Percentiles rank a stretch among this genome's conserved stretches.
Evolutionary conservation across 2,329 filamentous ascomycete species (phyloP).

Genomic region (Ophiostoma piceae): DNA sequence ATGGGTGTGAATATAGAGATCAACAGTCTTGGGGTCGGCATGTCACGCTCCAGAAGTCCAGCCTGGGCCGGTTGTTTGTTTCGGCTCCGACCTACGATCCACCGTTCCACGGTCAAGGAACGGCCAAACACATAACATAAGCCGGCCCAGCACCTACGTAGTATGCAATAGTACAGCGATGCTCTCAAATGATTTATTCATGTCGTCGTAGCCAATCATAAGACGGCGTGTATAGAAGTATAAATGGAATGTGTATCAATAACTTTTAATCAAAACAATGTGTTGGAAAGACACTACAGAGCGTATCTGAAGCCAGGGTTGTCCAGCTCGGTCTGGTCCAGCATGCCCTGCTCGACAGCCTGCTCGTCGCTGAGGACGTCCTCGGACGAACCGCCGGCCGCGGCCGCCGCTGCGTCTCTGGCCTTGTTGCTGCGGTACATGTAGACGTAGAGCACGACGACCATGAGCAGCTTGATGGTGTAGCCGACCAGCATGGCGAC

Average conservation of each 20-base stretch:
- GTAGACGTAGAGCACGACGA: constrained; percentile 49
- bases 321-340: constrained; percentile 30
- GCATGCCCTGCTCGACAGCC: constrained; percentile 24
- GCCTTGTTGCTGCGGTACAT: constrained; percentile 52
- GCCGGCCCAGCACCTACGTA: neutral
- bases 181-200: neutral
- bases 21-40: neutral
- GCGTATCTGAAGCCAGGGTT: constrained; percentile 31
- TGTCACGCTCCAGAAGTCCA: neutral
- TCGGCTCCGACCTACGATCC: neutral
- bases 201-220: neutral
- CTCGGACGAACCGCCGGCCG: constrained; percentile 34
- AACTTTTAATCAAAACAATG: neutral
- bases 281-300: constrained; percentile 6
- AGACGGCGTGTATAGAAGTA: neutral
- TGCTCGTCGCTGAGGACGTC: neutral
- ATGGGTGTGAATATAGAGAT: neutral
- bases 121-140: neutral
- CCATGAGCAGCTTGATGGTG: constrained; percentile 45
- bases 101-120: too few relatives aligned
- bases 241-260: neutral
- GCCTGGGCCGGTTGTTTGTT: neutral
- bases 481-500: constrained; percentile 54
- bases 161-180: too few relatives aligned
- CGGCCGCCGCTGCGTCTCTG: constrained; percentile 45